Evolutionary conservation across 176 grass and related monocot genomes (phyloP).

Genomic region (Ananas comosus): DNA sequence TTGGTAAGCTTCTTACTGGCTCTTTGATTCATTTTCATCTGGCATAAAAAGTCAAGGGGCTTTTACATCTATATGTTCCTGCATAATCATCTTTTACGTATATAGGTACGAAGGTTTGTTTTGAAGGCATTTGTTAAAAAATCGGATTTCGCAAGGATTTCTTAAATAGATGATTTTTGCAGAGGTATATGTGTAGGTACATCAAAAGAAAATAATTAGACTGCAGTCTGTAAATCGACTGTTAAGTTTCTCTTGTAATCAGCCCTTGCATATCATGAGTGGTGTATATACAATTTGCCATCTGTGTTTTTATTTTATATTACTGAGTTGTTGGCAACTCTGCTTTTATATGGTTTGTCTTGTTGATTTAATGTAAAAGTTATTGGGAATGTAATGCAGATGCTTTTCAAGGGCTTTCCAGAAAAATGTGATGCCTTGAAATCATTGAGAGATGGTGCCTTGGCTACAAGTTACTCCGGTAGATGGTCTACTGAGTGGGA

Average conservation of each 20-base stretch:
- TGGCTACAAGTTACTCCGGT: conserved; percentile 42
- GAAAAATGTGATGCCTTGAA: conserved; percentile 54
- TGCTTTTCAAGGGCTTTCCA: conserved; percentile 86
- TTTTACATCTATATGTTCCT: not conserved
- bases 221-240: too few species aligned
- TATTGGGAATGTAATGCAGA: conserved; percentile 31
- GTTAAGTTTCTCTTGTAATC: too few species aligned
- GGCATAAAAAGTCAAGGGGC: not conserved
- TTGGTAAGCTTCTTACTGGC: conserved; percentile 36
- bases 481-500: conserved; percentile 78
- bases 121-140: too few species aligned
- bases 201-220: too few species aligned
- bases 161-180: too few species aligned
- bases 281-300: too few species aligned
- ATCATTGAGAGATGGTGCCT: conserved; percentile 56
- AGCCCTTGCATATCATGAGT: too few species aligned
- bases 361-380: conserved; percentile 9
- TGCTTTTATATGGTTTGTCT: conserved; percentile 2
- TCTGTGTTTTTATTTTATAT: not conserved
- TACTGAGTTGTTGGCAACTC: not conserved
- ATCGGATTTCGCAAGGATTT: too few species aligned
- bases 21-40: not conserved
- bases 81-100: not conserved
- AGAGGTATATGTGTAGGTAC: too few species aligned
- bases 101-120: not conserved